Conservation (phyloP, 805 yeast species). For the Maudiozyma saulgeensis region DNA sequence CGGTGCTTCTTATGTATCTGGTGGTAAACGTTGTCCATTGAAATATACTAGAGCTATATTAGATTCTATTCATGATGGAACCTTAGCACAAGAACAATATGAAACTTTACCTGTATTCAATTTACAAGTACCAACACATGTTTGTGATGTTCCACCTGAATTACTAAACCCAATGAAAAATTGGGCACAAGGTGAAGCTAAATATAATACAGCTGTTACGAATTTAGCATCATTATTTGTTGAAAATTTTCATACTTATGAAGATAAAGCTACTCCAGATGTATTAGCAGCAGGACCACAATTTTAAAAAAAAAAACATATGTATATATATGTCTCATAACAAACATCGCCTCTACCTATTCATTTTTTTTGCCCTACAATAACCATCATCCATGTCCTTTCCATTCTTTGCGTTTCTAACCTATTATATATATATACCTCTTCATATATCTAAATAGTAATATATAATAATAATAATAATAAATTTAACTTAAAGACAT, state of each 20-base stretch:
- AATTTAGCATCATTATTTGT: constrained; percentile 68
- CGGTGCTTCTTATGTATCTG: constrained; percentile 83
- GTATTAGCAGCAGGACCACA: constrained; percentile 91
- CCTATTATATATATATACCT: neutral
- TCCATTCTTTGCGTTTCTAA: no score
- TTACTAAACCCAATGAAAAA: constrained; percentile 77
- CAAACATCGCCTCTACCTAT: no score
- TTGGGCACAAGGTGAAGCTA: constrained; percentile 56
- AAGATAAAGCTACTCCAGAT: constrained; percentile 72
- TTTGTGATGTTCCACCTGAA: constrained; percentile 68
- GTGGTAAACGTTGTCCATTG: constrained; percentile 96
- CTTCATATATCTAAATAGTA: neutral
- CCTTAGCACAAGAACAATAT: constrained; percentile 66
- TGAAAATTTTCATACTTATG: constrained; percentile 80
- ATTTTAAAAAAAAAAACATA: neutral
- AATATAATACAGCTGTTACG: constrained; percentile 45
- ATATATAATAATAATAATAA: neutral
- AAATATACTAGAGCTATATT: constrained; percentile 95
- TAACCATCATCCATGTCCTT: no score
- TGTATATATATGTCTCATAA: no score
- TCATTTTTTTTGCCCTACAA: no score
- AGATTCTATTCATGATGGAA: constrained; percentile 90
- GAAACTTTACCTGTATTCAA: constrained; percentile 83
- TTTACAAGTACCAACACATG: constrained; percentile 74
- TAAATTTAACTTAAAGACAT: neutral